Evolutionary conservation across 768 basidiomycete genomes (phyloP), one percentile per base, ranked within the genome.

Genomic region (Mycena pura): DNA sequence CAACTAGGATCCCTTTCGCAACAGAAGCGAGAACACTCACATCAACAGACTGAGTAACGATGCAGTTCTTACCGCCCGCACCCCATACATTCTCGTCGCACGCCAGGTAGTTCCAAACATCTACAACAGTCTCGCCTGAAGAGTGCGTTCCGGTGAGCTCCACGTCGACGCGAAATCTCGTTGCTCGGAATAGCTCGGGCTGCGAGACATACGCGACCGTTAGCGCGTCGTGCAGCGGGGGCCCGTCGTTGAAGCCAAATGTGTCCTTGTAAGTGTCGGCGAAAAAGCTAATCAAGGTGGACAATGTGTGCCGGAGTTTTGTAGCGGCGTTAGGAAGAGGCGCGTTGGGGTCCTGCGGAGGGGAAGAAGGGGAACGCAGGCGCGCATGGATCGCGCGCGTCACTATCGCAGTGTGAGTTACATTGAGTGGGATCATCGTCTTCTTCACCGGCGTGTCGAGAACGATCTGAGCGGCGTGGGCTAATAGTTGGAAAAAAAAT

Each of bases 171-270:
- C 90, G 81, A 70, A 88, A 86, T n/a, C 93, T 79, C 47, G 71
- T 82, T 31, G 76, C 75, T 22, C 72, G 71, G 72, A 95, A 94
- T 1, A 94, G 66, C 5, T 86, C 80, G 0, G 92, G 92, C n/a
- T 75, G 73, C 1, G 86, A 83, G 32, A 94, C 78, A 62, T 91
- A 95, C 10, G 87, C 90, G 44, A 95, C 78, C 0, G 94, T 92
- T 32, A 96, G 79, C 0, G 92, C 86, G 67, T 96, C 95, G 63
- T 96, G 95, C 3, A 95, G 78, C 2, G 95, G 95, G 6, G 95
- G 95, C 0, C 93, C 94, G 31, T 90, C 81, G n/a, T 80, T 71
- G 72, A 96, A 96, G n/a, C 86, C 86, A 64, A 93, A 96, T 0
- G 87, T 88, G 3, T 83, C 76, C 68, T 85, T 84, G 74, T 95